Base-by-base conservation (phyloP, 2,329 filamentous ascomycete genomes). In the Periglandula ipomoeae region DNA sequence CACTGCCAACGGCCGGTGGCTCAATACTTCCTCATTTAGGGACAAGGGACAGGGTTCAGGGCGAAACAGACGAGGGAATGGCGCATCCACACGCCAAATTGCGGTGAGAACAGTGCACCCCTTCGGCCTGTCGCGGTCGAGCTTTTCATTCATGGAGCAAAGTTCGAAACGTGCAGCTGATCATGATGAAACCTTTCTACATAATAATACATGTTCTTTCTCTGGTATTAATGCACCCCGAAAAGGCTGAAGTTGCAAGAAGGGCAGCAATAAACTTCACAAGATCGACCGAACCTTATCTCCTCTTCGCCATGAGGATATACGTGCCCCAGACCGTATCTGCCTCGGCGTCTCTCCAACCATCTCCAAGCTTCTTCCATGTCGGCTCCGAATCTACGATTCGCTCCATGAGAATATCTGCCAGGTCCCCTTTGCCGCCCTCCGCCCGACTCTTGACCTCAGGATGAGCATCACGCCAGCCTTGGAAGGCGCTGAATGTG, bases 291-390 rank as follows among this genome's bases (percentile, higher is more conserved):
- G 48, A 26, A 23, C 24, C 34, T 50, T 46, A 57, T 32, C 41
- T 50, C 55, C 68, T 71, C 60, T 72, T 73, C 15, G 78, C 78
- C 68, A 83, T 66, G 39, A 84, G 58, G 44, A 84, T 65, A 35
- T 73, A 75, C 51, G 74, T 81, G 0, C 79, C 81, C 80, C 81
- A 83, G 54, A 82, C 77, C 45, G 72, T 71, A 51, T 78, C 72
- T 9, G 82, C 71, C 55, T 77, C 69, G 40, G 72, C 63, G 45
- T 81, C 71, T 51, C 67, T 67, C 75, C 79, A 83, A 17, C 56
- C 56, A 37, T 72, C 67, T 1, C 72, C 74, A 50, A 63, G 56
- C 2, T 63, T 66, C 55, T 68, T 71, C 75, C 76, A 81, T 50
- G 70, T 65, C 4, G 72, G 70, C 54, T 80, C 76, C n/a, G 64